Conservation (phyloP, 768 basidiomycete species). For the Lanmaoa pseudosensibilis region DNA sequence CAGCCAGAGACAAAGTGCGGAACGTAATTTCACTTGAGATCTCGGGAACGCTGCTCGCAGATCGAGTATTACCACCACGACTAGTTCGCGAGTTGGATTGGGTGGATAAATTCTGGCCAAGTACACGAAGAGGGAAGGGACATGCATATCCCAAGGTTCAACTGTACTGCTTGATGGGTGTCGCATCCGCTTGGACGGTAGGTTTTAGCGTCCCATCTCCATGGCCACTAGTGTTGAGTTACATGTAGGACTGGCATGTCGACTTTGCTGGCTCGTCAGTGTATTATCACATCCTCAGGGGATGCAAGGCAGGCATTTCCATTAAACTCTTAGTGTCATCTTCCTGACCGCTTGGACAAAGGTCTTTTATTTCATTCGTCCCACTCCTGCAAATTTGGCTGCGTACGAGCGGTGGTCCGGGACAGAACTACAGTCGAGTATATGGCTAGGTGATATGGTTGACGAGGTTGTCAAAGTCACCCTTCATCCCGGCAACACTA, state of each 20-base stretch:
- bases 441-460: constrained; percentile 91
- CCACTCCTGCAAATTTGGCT: constrained; percentile 79
- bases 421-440: constrained; percentile 80
- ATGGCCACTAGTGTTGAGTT: background rate
- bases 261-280: constrained; percentile 98
- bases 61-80: constrained; percentile 78
- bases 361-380: constrained; percentile 95
- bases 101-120: constrained; percentile 96
- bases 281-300: constrained; percentile 92
- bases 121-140: constrained; percentile 67
- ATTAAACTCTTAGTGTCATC: background rate
- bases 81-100: constrained; percentile 90
- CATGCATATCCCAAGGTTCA: constrained; percentile 90
- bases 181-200: constrained; percentile 91
- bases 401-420: constrained; percentile 96
- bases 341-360: constrained; percentile 32
- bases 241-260: constrained; percentile 88
- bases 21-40: constrained; percentile 97
- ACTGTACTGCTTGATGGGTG: constrained; percentile 96
- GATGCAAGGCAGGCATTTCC: constrained; percentile 63
- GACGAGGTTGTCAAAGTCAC: constrained; percentile 90
- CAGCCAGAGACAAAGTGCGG: constrained; percentile 77
- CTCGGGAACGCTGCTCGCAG: constrained; percentile 78
- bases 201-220: constrained; percentile 28
- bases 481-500: constrained; percentile 74